Percentiles rank a stretch among this genome's conserved stretches.
Evolutionary conservation across 805 yeast species (phyloP).

Genomic region (Candida caryicola): DNA sequence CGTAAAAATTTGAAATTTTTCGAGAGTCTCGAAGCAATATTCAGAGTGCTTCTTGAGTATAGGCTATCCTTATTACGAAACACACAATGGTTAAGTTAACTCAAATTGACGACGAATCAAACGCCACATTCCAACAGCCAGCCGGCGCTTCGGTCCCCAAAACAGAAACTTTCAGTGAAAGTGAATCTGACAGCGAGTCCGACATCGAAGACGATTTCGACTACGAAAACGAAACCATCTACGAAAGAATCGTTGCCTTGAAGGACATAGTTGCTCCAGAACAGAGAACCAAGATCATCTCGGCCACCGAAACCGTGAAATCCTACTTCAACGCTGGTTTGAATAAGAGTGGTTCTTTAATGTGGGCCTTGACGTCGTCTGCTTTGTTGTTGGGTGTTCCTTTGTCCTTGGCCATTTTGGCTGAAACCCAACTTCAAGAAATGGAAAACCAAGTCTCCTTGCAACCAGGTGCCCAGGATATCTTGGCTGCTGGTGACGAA

Average conservation of each 20-base stretch:
- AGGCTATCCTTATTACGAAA: background rate
- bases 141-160: constrained; percentile 29
- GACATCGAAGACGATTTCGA: constrained; percentile 71
- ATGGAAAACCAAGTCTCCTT: constrained; percentile 87
- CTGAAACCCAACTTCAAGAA: constrained; percentile 91
- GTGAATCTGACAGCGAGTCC: constrained; percentile 41
- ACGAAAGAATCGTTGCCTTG: constrained; percentile 86
- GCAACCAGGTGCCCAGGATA: constrained; percentile 74
- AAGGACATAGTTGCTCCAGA: constrained; percentile 89
- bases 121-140: constrained; percentile 34
- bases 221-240: constrained; percentile 72
- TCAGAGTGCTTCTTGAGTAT: background rate
- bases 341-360: constrained; percentile 64
- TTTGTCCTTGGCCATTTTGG: constrained; percentile 78
- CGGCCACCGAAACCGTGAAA: constrained; percentile 30
- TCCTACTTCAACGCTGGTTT: constrained; percentile 42
- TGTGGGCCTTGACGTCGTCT: constrained; percentile 86
- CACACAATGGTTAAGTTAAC: constrained; percentile 68
- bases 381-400: constrained; percentile 90
- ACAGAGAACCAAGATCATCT: constrained; percentile 55
- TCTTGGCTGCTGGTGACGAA: constrained; percentile 53
- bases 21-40: background rate
- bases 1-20: constrained; percentile 2
- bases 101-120: constrained; percentile 61
- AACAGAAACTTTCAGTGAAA: constrained; percentile 26